Base-by-base conservation (phyloP, 495 filamentous ascomycete genomes). In the Penicillium bialowiezense region DNA sequence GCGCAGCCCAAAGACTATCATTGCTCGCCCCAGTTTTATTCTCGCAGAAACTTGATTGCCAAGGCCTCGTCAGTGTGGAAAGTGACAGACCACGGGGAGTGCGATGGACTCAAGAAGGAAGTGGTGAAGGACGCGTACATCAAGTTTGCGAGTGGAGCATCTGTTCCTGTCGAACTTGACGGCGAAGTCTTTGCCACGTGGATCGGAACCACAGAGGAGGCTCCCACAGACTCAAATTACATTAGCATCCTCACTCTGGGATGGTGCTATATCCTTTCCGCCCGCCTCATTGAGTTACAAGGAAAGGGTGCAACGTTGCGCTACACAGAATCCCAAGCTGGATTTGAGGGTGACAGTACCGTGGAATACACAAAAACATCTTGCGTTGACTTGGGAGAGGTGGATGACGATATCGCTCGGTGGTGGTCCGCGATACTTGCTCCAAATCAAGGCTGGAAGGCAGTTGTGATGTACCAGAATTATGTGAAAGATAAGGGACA, bases 21-120 rank as follows among this genome's bases (percentile, higher is more conserved):
- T n/a, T n/a, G n/a, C n/a, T n/a, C n/a, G n/a, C n/a, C n/a, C n/a
- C n/a, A n/a, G n/a, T n/a, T n/a, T n/a, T n/a, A n/a, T n/a, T n/a
- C n/a, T 26, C 4, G 23, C 3, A 26, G 23, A 26, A 26, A 26
- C 23, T 8, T 26, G 4, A 8, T 8, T 8, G 12, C 41, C 15
- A 17, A 39, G 44, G 54, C 44, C 13, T 49, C 54, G 18, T 29
- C 33, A n/a, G 49, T 32, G 36, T 57, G 54, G 49, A 34, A 13
- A 34, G 10, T 52, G 34, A n/a, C 26, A 14, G 40, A 10, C 35
- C n/a, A 38, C 13, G 7, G 49, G n/a, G 26, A 41, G 19, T 57
- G 54, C 21, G 54, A 50, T 13, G 9, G 12, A 10, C 9, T 57
- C 10, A 15, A 41, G 10, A 49, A 49, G 45, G 40, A 50, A 34